Base-by-base conservation (phyloP, 2,329 filamentous ascomycete species). In the Septoria petroselini region DNA sequence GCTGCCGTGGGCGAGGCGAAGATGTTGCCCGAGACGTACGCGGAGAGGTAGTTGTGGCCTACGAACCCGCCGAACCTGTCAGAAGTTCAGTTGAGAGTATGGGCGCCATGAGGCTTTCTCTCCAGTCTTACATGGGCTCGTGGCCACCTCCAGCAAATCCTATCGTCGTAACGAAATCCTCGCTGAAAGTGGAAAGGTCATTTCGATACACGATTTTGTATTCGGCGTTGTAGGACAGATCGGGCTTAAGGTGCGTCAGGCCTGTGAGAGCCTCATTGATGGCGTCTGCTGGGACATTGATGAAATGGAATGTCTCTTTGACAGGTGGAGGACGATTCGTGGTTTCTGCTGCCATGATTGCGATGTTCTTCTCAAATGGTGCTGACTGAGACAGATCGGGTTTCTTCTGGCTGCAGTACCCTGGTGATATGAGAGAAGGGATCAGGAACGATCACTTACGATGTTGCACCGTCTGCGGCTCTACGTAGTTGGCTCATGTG, bases 1-100 rank as follows among this genome's bases (percentile, higher is more conserved):
- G 78, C 80, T 8, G 81, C 81, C 50, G 77, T 81, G 0, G 82
- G 82, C 5, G 76, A 80, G 12, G 82, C 81, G 57, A 85, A 85
- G 56, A 85, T 78, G 60, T 83, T 79, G 35, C 82, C 82, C 3
- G 73, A 75, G 3, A 81, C 81, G 4, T 80, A 76, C 3, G 80
- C 80, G 1, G 79, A 73, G n/a, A 85, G 74, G 68, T 83, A 73
- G 62, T 81, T 82, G 49, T 68, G 63, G 46, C 82, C 82, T 1
- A 85, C 82, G 58, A 83, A 84, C 46, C 81, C 81, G 2, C 78
- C 72, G 76, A 81, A 84, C 23, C 23, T 27, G 23, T 27, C n/a
- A 27, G 23, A 27, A 5, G 9, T 27, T 27, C 5, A 27, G 23
- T 27, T 27, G 23, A 5, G 23, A 27, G 5, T 27, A 5, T 9